Base-by-base conservation (phyloP, 2,329 filamentous ascomycete genomes). In the Pseudogymnoascus sp. region DNA sequence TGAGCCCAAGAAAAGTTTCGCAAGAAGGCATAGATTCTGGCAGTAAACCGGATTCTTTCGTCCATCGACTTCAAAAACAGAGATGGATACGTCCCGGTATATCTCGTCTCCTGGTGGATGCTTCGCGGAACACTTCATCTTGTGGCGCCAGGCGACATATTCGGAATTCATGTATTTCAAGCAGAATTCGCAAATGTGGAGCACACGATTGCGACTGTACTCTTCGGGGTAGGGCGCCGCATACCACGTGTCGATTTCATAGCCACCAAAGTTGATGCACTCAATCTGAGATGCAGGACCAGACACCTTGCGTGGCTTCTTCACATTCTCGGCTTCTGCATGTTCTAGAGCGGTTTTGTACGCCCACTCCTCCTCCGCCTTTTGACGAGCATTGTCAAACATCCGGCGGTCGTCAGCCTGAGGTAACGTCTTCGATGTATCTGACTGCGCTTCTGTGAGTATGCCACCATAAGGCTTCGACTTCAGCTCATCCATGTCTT, bases 131-230 rank as follows among this genome's bases (percentile, higher is more conserved):
- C 94, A 99, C 78, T 99, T 99, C 69, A 92, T 83, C 77, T 97
- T 97, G 76, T 99, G 94, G 60, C 94, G 85, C 91, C 93, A 97
- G 12, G 94, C 93, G 29, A 99, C 94, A 70, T 96, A 97, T 73
- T 97, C 93, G 15, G 94, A 97, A 74, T 95, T 96, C 92, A 99
- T 97, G 77, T 99, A 99, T 76, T 97, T 99, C 64, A 99, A 80
- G 73, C 94, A 99, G 74, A 97, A 99, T 74, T 99, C 95, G 80
- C 94, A 99, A 66, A 99, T 97, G 75, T 96, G 97, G n/a, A 99
- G 82, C 37, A 96, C 89, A 31, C 90, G 87, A 72, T 99, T 97
- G 66, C 93, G 87, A 73, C 92, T 97, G 78, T 99, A 99, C 75
- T 99, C 94, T 73, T 97, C 94, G 0, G 94, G 94, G 72, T 99